Percentiles rank a stretch among this genome's conserved stretches.
These are phyloP conservation scores for Globisporangium yorkense DNA, from an alignment of 352 stramenopile species.

Conservation along the genomic window DNA sequence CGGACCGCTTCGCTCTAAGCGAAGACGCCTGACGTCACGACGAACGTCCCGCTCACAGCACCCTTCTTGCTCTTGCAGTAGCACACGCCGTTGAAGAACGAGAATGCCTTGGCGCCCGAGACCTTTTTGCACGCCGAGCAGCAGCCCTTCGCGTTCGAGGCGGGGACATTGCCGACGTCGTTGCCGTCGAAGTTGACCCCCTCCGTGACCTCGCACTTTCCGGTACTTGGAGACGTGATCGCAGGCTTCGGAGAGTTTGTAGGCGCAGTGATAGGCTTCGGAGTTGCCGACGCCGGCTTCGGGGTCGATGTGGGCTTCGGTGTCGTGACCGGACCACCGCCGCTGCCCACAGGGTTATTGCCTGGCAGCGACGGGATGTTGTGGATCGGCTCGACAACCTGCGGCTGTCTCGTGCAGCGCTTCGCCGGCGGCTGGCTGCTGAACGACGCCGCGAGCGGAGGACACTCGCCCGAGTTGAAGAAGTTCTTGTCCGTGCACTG, in stretches of 20 bases:
- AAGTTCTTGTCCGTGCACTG: slow-evolving; percentile 43
- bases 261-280: not conserved
- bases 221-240: too few species aligned
- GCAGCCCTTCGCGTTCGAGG: not conserved
- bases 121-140: not conserved
- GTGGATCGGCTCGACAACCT: slow-evolving; percentile 26
- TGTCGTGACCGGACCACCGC: not conserved
- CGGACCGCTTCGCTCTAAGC: too few species aligned
- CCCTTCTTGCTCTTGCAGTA: not conserved
- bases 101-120: not conserved
- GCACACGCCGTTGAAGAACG: not conserved
- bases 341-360: slow-evolving; percentile 24
- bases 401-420: slow-evolving; percentile 27
- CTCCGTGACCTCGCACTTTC: not conserved
- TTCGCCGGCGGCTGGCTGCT: slow-evolving; percentile 22
- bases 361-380: slow-evolving; percentile 25
- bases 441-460: slow-evolving; percentile 30
- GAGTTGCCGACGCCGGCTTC: not conserved
- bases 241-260: not conserved
- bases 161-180: not conserved
- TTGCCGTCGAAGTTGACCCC: not conserved
- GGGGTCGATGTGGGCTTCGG: too few species aligned
- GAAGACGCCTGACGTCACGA: not conserved
- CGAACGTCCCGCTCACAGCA: not conserved
- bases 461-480: slow-evolving; percentile 43